Conservation (phyloP, 768 basidiomycete species). For the Leccinellum albellum region DNA sequence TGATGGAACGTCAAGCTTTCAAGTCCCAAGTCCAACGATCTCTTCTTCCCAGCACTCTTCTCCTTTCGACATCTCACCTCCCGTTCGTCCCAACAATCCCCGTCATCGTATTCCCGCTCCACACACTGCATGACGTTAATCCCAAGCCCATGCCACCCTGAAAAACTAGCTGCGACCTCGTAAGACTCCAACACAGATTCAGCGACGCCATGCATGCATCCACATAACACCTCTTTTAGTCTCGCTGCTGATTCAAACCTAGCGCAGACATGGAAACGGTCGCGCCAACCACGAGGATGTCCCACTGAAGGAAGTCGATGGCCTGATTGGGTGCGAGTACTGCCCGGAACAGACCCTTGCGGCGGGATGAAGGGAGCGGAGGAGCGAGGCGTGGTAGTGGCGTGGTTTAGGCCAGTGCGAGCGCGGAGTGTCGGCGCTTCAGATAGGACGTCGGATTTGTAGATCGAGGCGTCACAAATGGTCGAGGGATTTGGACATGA, state of each 20-base stretch:
- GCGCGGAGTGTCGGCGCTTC: slow-evolving; percentile 6
- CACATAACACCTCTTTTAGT: too few relatives aligned
- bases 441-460: slow-evolving; percentile 5
- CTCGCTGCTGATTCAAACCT: not conserved
- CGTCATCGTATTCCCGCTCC: not conserved
- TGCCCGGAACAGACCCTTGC: slow-evolving; percentile 25
- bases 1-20: too few relatives aligned
- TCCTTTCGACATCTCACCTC: not conserved
- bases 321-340: slow-evolving; percentile 16
- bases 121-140: slow-evolving; percentile 1
- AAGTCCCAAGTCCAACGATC: slow-evolving; percentile 3
- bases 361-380: slow-evolving; percentile 21
- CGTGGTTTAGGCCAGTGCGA: slow-evolving; percentile 23
- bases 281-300: slow-evolving; percentile 4
- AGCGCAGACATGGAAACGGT: not conserved
- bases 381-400: slow-evolving; percentile 26
- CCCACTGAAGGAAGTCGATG: slow-evolving; percentile 26
- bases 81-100: not conserved
- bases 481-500: slow-evolving; percentile 1
- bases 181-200: slow-evolving; percentile 22
- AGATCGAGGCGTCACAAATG: slow-evolving; percentile 3
- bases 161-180: slow-evolving; percentile 26
- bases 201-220: not conserved
- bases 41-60: not conserved
- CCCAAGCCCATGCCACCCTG: slow-evolving; percentile 27